phyloP scores from a whole-genome alignment of 169 alveolate genomes.

The Cryptosporidium viatorum region DNA sequence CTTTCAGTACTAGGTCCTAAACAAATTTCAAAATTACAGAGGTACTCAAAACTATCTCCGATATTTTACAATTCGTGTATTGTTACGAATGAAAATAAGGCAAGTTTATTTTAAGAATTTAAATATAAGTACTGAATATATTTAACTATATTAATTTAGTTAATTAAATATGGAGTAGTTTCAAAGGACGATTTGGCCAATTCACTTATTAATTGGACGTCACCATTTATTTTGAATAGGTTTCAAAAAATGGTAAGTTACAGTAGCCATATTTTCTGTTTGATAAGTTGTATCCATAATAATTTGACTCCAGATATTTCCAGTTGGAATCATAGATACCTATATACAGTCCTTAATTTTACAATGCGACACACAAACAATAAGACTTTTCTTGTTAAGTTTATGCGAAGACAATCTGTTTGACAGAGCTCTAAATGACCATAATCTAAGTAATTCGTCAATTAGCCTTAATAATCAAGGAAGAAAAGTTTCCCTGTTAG shows the following conservation, averaged over 20 bases:
- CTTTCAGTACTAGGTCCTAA: background rate
- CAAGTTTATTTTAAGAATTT: slow-evolving; percentile 4
- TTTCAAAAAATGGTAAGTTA: slow-evolving; percentile 62
- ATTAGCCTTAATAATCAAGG: background rate
- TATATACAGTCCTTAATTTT: background rate
- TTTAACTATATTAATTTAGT: background rate
- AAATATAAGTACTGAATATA: background rate
- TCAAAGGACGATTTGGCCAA: slow-evolving; percentile 2
- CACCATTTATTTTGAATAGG: slow-evolving; percentile 27
- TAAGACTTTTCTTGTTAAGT: slow-evolving; percentile 19
- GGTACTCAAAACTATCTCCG: slow-evolving; percentile 27
- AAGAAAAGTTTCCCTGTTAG: background rate
- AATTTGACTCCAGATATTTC: background rate
- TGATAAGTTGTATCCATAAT: background rate
- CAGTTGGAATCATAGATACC: background rate
- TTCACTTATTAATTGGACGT: slow-evolving; percentile 42
- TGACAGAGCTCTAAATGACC: background rate
- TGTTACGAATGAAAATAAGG: slow-evolving; percentile 25
- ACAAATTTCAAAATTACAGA: slow-evolving; percentile 16
- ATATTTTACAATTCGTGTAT: slow-evolving; percentile 49
- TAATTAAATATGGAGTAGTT: slow-evolving; percentile 50
- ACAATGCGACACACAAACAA: slow-evolving; percentile 7
- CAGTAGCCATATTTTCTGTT: background rate
- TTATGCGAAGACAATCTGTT: background rate
- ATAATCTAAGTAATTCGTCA: background rate